A percentile compares a stretch with the other conserved stretches of the same genome.
phyloP scores from a whole-genome alignment of 331 rosid genomes.

The Quercus lobata region DNA sequence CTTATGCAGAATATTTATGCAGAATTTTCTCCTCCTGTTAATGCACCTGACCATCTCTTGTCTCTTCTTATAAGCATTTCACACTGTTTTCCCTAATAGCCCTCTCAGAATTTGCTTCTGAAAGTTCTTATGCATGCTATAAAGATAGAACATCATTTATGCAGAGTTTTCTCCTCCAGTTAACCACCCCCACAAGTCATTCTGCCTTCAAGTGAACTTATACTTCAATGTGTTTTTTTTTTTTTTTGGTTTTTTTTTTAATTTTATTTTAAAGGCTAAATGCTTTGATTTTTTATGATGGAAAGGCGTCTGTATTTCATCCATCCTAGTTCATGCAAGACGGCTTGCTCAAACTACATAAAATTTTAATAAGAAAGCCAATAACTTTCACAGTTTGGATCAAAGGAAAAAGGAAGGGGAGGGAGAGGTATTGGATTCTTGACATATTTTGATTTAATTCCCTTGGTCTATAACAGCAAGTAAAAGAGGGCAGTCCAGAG shows the following conservation, averaged over 20 bases:
- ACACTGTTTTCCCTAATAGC: not conserved
- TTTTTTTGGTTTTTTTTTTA: not conserved
- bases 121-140: not conserved
- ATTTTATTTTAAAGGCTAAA: too few relatives aligned
- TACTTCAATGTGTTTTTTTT: not conserved
- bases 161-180: slow-evolving; percentile 1
- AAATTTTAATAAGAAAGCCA: not conserved
- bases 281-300: not conserved
- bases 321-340: not conserved
- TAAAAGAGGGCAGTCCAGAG: not conserved
- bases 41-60: slow-evolving; percentile 1
- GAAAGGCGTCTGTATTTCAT: not conserved
- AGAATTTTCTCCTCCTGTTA: slow-evolving; percentile 5
- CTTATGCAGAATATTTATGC: not conserved
- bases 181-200: not conserved
- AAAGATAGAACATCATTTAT: not conserved
- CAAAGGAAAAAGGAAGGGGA: not conserved
- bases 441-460: not conserved
- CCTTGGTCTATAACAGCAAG: not conserved
- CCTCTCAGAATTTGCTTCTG: not conserved
- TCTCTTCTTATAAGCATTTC: not conserved
- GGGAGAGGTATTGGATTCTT: not conserved
- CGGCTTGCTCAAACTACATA: not conserved
- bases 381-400: not conserved
- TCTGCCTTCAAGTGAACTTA: not conserved